Evolutionary conservation across 2,329 filamentous ascomycete species (phyloP).

Genomic region (Emmonsiellopsis sp.): DNA sequence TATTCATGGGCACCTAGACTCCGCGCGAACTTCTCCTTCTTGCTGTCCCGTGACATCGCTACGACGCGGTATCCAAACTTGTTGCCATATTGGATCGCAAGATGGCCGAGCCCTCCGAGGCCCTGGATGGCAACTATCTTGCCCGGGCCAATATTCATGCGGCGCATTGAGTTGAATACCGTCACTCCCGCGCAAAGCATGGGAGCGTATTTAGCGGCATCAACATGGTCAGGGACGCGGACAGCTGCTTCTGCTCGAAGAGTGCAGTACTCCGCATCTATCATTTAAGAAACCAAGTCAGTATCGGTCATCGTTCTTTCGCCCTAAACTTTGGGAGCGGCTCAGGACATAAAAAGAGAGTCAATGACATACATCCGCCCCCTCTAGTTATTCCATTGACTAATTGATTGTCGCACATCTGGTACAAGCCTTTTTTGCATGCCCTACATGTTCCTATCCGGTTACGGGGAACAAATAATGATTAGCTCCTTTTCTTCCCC

Average conservation of each 20-base stretch:
- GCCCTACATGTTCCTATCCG: conserved; percentile 47
- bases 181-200: conserved; percentile 45
- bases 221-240: conserved; percentile 35
- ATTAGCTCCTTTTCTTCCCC: background rate
- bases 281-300: background rate
- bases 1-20: conserved; percentile 49
- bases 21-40: conserved; percentile 45
- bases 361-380: conserved; percentile 50
- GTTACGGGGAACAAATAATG: no score
- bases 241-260: conserved; percentile 32
- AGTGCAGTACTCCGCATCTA: conserved; percentile 31
- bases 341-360: background rate
- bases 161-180: conserved; percentile 40
- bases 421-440: conserved; percentile 55
- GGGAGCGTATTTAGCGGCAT: conserved; percentile 37
- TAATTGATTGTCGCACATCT: conserved; percentile 54
- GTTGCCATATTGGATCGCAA: conserved; percentile 43
- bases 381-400: conserved; percentile 58
- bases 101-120: conserved; percentile 43
- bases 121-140: conserved; percentile 43
- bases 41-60: conserved; percentile 38
- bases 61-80: conserved; percentile 45
- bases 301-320: background rate
- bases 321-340: background rate
- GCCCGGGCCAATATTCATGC: conserved; percentile 38